These are phyloP conservation scores for Cryptococcus wingfieldii DNA, from an alignment of 1,284 basidiomycete genomes.

Conservation along the genomic window DNA sequence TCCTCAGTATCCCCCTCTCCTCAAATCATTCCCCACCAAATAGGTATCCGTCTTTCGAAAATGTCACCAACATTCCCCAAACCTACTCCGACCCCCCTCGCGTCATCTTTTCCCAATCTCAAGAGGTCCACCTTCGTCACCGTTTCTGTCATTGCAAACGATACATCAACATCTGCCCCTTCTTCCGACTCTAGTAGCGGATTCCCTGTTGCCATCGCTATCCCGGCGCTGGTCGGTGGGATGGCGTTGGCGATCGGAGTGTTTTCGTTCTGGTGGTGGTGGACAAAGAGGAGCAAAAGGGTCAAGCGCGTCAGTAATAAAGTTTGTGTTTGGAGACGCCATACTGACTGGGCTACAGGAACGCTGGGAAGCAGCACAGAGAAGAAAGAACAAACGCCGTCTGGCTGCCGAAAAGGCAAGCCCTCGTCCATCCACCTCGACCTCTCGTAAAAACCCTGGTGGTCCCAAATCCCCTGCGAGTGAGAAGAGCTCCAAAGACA, in stretches of 20 bases:
- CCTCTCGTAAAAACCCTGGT: conserved; percentile 9
- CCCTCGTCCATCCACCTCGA: conserved; percentile 21
- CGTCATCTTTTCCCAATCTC: neutral
- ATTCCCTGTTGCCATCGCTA: conserved; percentile 32
- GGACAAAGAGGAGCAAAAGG: conserved; percentile 16
- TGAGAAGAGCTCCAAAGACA: conserved; percentile 10
- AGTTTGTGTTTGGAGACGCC: neutral
- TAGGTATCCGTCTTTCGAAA: neutral
- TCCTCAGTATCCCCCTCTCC: neutral
- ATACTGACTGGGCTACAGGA: conserved; percentile 13
- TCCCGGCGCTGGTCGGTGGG: conserved; percentile 32
- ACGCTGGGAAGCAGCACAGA: conserved; percentile 27
- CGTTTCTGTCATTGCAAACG: conserved; percentile 12
- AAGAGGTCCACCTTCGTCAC: conserved; percentile 14
- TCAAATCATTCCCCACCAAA: neutral
- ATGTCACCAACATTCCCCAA: conserved; percentile 1
- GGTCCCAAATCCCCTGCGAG: conserved; percentile 19
- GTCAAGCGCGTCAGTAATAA: conserved; percentile 21
- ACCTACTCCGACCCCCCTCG: conserved; percentile 6
- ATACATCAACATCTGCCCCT: neutral
- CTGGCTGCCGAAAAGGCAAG: conserved; percentile 11
- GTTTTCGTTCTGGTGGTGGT: conserved; percentile 25
- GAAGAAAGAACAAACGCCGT: conserved; percentile 21
- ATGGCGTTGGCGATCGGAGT: conserved; percentile 28
- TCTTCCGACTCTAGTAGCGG: neutral